Evolutionary conservation across 768 basidiomycete genomes (phyloP), one percentile per base, ranked within the genome.

Genomic region (Collybia mongolica): DNA sequence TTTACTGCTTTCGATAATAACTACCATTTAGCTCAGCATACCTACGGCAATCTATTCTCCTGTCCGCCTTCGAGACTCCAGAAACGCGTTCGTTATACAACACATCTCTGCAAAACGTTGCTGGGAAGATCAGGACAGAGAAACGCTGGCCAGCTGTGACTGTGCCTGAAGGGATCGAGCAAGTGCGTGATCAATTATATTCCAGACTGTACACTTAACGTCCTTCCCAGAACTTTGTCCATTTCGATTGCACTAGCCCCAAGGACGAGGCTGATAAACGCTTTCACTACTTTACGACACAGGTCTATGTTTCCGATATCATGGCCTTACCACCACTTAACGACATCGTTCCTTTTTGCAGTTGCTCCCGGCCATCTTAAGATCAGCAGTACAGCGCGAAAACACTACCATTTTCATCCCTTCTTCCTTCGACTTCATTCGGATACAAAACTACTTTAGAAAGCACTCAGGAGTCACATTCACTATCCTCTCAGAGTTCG

Each of bases 361-460:
- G 90, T 71, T 94, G 22, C 76, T 98, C 1, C 94, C 97, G 6
- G 63, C 75, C 14, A 71, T 97, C 19, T 72, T 94, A 39, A 94
- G 93, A 68, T 98, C 95, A 2, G 97, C 97, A 0, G 92, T 98
- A 5, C 90, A 92, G 68, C 92, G 93, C 56, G 76, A 83, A 22
- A 93, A 93, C 64, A 93, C 94, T 0, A 79, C 86, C 44, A 77
- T 98, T 55, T 90, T 98, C 64, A 73, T 99, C 15, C 94, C 97
- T 0, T 95, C 93, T 0, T 98, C 95, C 45, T 95, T 96, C 64
- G 97, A 98, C 69, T 98, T 95, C 64, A 90, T 98, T 50, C 83
- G 93, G 18, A 76, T 99, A 7, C 88, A 90, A 52, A 93, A 94
- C 52, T 76, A 91, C 68, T 84, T 98, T 71, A 80, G 84, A 47